Conservation (phyloP, 2,329 filamentous ascomycete genomes). For the Fusarium nygamai region DNA sequence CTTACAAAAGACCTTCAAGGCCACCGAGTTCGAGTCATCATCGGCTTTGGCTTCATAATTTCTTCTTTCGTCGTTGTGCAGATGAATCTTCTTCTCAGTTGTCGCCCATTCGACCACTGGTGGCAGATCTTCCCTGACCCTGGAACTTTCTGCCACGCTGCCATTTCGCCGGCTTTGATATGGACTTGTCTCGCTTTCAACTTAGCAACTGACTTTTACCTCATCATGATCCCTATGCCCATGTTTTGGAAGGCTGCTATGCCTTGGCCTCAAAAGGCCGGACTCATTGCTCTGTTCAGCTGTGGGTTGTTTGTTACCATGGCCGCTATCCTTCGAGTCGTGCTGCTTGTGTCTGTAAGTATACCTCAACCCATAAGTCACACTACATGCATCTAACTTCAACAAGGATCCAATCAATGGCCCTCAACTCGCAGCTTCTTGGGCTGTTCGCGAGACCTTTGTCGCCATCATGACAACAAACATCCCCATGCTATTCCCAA, state of each 20-base stretch:
- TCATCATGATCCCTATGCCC: constrained; percentile 67
- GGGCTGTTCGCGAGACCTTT: constrained; percentile 57
- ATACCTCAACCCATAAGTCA: background rate
- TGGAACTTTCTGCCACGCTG: constrained; percentile 60
- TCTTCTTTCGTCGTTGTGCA: constrained; percentile 60
- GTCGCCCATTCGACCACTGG: constrained; percentile 61
- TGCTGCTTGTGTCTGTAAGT: constrained; percentile 44
- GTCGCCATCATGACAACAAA: constrained; percentile 57
- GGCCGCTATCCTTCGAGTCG: constrained; percentile 50
- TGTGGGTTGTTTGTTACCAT: constrained; percentile 54
- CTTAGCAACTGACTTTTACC: constrained; percentile 65
- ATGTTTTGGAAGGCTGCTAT: constrained; percentile 56
- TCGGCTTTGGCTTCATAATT: constrained; percentile 61
- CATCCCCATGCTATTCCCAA: constrained; percentile 57
- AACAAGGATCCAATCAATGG: constrained; percentile 53
- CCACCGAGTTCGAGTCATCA: constrained; percentile 57
- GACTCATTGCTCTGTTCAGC: constrained; percentile 52
- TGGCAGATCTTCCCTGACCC: constrained; percentile 70
- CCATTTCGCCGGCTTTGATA: constrained; percentile 60
- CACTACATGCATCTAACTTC: background rate
- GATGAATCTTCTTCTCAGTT: constrained; percentile 61
- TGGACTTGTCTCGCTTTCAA: constrained; percentile 64
- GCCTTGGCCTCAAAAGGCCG: constrained; percentile 50
- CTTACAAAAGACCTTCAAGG: constrained; percentile 57
- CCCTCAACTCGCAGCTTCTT: constrained; percentile 53